A percentile compares a stretch with the other conserved stretches of the same genome.
Conservation (phyloP, 78 protist genomes). For the Polysphondylium violaceum region DNA sequence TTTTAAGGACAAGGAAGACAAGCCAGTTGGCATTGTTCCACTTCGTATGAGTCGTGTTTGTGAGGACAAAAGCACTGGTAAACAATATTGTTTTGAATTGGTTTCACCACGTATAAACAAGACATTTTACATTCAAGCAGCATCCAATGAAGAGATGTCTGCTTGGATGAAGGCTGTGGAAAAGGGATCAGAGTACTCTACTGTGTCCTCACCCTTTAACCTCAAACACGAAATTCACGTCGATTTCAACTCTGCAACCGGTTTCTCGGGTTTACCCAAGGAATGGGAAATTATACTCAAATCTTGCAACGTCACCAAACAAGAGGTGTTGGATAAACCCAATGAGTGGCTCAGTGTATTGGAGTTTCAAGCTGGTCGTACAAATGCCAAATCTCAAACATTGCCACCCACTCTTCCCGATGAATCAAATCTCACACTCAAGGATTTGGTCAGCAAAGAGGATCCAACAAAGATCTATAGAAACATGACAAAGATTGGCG, state of each 20-base stretch:
- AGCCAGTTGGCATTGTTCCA: conserved; percentile 79
- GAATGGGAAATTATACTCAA: conserved; percentile 87
- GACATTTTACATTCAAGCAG: conserved; percentile 80
- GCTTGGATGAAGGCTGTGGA: conserved; percentile 81
- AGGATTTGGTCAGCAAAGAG: conserved; percentile 63
- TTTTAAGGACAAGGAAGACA: conserved; percentile 47
- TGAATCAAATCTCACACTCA: conserved; percentile 55
- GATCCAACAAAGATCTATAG: conserved; percentile 76
- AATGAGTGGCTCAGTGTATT: conserved; percentile 76
- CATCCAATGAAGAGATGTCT: conserved; percentile 35
- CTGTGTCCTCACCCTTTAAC: conserved; percentile 80
- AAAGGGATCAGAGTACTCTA: conserved; percentile 68
- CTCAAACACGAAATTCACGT: conserved; percentile 82
- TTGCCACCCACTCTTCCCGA: conserved; percentile 56
- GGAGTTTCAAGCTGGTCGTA: conserved; percentile 76
- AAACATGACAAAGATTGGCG: conserved; percentile 85
- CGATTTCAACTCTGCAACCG: conserved; percentile 81
- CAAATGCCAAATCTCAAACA: conserved; percentile 1
- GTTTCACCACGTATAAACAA: conserved; percentile 80
- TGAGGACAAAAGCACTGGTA: conserved; percentile 33
- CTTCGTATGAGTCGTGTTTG: conserved; percentile 43
- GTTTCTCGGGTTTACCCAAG: conserved; percentile 85
- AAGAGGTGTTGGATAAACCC: conserved; percentile 79
- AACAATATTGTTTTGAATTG: conserved; percentile 76
- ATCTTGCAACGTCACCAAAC: conserved; percentile 60